Conservation (phyloP, 805 yeast species). For the Alloascoidea africana region DNA sequence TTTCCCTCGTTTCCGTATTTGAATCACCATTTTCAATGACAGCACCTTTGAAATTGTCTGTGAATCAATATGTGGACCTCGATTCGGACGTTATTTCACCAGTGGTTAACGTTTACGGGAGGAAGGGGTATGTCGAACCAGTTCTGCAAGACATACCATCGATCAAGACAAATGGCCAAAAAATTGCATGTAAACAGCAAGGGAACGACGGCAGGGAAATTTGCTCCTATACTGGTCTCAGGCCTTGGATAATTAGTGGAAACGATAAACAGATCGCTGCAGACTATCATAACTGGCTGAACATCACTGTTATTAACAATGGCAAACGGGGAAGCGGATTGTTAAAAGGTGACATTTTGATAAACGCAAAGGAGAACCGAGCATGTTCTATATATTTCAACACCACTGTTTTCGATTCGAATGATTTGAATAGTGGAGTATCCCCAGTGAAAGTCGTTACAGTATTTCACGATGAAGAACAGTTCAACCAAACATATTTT, state of each 20-base stretch:
- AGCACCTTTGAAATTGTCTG: conserved; percentile 60
- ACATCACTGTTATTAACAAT: conserved; percentile 35
- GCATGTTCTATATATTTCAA: conserved; percentile 49
- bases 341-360: conserved; percentile 42
- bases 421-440: conserved; percentile 15
- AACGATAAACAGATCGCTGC: conserved; percentile 15
- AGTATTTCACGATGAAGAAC: conserved; percentile 29
- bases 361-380: conserved; percentile 47
- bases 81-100: conserved; percentile 16
- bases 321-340: conserved; percentile 40
- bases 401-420: conserved; percentile 24
- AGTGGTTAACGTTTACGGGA: conserved; percentile 32
- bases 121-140: conserved; percentile 29
- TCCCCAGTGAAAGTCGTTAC: conserved; percentile 56
- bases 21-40: conserved; percentile 42
- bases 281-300: conserved; percentile 27
- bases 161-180: conserved; percentile 21
- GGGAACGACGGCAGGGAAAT: conserved; percentile 30
- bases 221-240: conserved; percentile 35
- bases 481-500: not conserved
- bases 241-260: conserved; percentile 32
- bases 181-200: conserved; percentile 21
- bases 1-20: conserved; percentile 22
- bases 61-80: conserved; percentile 46
- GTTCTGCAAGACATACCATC: conserved; percentile 53